These are phyloP conservation scores for Fusarium napiforme DNA, from an alignment of 2,329 filamentous ascomycete genomes.

Conservation along the genomic window DNA sequence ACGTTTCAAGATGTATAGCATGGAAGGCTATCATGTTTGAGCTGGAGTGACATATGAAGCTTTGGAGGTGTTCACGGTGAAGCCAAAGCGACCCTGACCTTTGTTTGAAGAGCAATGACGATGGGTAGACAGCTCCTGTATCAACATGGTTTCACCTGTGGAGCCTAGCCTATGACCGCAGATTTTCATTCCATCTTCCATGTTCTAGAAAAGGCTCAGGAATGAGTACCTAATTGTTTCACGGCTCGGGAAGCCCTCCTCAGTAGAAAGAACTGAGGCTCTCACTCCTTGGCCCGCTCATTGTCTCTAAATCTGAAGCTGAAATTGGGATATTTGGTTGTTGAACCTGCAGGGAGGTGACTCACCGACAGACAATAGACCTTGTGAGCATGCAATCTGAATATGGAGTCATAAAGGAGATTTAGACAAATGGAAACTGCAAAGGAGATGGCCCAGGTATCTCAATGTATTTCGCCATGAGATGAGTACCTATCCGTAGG, in stretches of 20 bases:
- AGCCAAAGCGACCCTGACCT: constrained; percentile 6
- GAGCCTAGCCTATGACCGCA: not conserved
- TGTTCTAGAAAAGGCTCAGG: constrained; percentile 25
- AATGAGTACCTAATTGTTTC: not conserved
- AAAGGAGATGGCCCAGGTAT: not conserved
- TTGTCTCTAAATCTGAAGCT: not conserved
- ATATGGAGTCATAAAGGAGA: not conserved
- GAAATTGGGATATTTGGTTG: not conserved
- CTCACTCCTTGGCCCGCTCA: not conserved
- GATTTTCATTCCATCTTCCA: not conserved
- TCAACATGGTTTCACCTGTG: constrained; percentile 30
- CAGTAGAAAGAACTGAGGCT: not conserved
- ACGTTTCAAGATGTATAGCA: constrained; percentile 7
- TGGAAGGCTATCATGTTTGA: not conserved
- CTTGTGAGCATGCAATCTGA: not conserved
- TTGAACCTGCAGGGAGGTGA: not conserved
- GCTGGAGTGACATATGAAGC: constrained; percentile 2
- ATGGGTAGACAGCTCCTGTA: constrained; percentile 7
- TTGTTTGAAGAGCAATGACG: not conserved
- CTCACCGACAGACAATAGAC: not conserved
- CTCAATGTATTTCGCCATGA: not conserved
- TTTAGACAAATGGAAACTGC: not conserved
- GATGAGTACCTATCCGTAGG: not conserved
- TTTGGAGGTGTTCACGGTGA: not conserved
- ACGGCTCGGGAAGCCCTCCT: too few relatives aligned